phyloP scores from a whole-genome alignment of 192 early-diverging fungal species.

The Umbelopsis vinacea region DNA sequence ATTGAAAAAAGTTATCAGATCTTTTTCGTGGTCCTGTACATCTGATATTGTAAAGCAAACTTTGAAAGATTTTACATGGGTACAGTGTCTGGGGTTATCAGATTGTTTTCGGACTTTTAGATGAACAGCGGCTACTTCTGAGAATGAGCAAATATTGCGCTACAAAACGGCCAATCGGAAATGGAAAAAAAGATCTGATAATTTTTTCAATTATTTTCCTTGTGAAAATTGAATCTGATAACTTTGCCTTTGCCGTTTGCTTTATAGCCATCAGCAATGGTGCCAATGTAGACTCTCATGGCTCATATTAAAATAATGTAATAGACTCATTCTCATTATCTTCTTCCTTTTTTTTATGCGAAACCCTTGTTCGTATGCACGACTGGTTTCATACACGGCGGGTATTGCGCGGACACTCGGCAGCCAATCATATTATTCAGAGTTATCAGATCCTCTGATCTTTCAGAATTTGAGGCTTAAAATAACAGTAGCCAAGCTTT shows the following conservation, averaged over 20 bases:
- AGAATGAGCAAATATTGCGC: background rate
- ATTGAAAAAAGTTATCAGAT: conserved; percentile 10
- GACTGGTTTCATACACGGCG: background rate
- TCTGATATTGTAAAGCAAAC: background rate
- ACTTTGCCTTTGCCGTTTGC: background rate
- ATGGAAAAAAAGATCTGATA: conserved; percentile 17
- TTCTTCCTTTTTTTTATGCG: background rate
- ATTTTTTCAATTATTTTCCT: background rate
- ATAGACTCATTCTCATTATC: no score
- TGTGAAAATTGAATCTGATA: background rate
- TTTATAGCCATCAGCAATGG: no score
- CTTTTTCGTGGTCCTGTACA: background rate
- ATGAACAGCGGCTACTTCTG: background rate
- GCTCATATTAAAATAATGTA: background rate
- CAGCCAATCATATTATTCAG: conserved; percentile 7
- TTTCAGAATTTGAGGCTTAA: no score
- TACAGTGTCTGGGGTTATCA: background rate
- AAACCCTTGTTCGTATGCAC: background rate
- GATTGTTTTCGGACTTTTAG: conserved; percentile 19
- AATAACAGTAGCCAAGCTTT: no score
- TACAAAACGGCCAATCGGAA: background rate
- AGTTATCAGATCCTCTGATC: conserved; percentile 11
- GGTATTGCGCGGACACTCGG: background rate
- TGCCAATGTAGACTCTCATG: no score
- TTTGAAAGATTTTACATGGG: background rate